A percentile compares a stretch with the other conserved stretches of the same genome.
phyloP scores from a whole-genome alignment of 768 basidiomycete genomes.

The Mrakia blollopis region DNA sequence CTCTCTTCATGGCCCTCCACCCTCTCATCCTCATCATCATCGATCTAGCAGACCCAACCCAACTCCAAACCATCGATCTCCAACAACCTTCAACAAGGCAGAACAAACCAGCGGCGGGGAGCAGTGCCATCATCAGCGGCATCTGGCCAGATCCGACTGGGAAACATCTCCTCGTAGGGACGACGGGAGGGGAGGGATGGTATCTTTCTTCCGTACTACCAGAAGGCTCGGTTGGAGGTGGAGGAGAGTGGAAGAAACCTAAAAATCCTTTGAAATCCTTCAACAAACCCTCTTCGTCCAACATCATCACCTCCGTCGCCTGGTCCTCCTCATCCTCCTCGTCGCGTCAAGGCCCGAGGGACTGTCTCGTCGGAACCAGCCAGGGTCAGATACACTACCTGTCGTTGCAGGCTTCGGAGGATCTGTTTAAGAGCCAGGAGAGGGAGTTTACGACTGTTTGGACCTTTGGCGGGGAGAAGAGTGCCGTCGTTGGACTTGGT shows the following conservation, averaged over 20 bases:
- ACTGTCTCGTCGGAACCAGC: conserved; percentile 16
- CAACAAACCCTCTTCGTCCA: conserved; percentile 53
- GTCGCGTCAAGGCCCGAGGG: not conserved
- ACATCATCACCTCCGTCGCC: conserved; percentile 75
- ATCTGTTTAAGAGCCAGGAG: conserved; percentile 42
- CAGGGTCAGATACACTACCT: conserved; percentile 18
- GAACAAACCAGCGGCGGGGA: conserved; percentile 51
- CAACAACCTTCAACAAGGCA: conserved; percentile 60
- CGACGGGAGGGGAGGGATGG: conserved; percentile 85
- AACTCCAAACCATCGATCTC: conserved; percentile 53
- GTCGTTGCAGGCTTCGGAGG: conserved; percentile 13
- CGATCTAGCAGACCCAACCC: conserved; percentile 79
- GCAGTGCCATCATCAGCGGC: conserved; percentile 67
- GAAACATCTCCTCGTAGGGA: conserved; percentile 80
- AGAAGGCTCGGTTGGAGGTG: not conserved
- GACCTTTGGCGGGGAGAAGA: conserved; percentile 15
- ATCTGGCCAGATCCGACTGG: conserved; percentile 91
- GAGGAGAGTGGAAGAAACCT: conserved; percentile 15
- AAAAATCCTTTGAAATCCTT: conserved; percentile 61
- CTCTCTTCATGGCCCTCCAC: conserved; percentile 74
- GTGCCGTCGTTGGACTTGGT: not conserved
- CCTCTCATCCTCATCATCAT: conserved; percentile 79
- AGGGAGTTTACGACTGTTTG: conserved; percentile 40
- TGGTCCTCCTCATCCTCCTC: conserved; percentile 83
- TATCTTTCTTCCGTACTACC: conserved; percentile 59